Percentiles rank a stretch among this genome's conserved stretches.
phyloP scores from a whole-genome alignment of 2,329 filamentous ascomycete genomes.

The Phoma sp. region DNA sequence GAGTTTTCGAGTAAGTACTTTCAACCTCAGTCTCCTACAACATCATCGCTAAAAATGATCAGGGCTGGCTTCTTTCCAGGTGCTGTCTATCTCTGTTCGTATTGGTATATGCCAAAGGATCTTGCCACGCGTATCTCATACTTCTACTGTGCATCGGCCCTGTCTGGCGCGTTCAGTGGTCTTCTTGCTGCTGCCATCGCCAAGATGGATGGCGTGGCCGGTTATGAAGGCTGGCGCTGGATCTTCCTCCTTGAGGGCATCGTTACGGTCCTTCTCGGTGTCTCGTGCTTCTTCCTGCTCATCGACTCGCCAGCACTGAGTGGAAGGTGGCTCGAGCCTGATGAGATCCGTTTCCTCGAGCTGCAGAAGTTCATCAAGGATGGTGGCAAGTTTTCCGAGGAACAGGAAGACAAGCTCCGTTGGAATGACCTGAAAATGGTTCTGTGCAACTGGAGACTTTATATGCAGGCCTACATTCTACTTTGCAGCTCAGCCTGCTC shows the following conservation, averaged over 20 bases:
- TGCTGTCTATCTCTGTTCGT: conserved; percentile 43
- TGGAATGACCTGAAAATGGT: conserved; percentile 38
- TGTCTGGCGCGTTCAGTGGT: conserved; percentile 51
- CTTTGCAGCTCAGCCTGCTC: conserved; percentile 34
- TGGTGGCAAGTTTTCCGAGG: conserved; percentile 24
- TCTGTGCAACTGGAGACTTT: conserved; percentile 35
- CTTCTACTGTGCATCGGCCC: conserved; percentile 48
- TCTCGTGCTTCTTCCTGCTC: conserved; percentile 35
- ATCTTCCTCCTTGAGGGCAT: conserved; percentile 53
- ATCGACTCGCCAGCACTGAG: conserved; percentile 32
- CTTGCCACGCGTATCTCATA: conserved; percentile 43
- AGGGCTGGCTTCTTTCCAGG: conserved; percentile 44
- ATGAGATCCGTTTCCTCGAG: conserved; percentile 36
- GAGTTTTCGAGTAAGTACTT: conserved; percentile 33
- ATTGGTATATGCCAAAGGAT: conserved; percentile 47
- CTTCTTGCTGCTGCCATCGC: conserved; percentile 49
- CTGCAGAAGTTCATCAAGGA: conserved; percentile 34
- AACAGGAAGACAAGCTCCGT: conserved; percentile 24
- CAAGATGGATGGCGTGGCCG: conserved; percentile 48
- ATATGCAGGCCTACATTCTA: conserved; percentile 40
- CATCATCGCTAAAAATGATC: neutral
- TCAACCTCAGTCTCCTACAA: neutral
- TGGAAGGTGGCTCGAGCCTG: conserved; percentile 27
- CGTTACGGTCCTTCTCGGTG: conserved; percentile 36
- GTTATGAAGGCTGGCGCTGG: conserved; percentile 53